Base-by-base conservation (phyloP, 257 asterid species). In the Thymus quinquecostatus region DNA sequence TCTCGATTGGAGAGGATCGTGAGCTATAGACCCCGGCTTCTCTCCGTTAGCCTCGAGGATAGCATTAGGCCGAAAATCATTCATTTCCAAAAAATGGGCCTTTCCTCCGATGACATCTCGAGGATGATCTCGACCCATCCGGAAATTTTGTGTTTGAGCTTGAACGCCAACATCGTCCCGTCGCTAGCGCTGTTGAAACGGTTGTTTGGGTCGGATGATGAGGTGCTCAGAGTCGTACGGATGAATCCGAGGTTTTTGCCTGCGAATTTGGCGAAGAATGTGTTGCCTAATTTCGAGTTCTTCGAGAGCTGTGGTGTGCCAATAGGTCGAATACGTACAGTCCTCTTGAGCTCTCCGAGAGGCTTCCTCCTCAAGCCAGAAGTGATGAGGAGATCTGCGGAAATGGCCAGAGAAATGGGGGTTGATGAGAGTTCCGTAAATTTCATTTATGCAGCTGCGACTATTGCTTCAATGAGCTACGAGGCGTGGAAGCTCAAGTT, bases 1-100 rank as follows among this genome's bases (percentile, higher is more conserved):
- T 8, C 5, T 61, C 67, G n/a, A 14, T 61, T 40, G 32, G 67
- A 40, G 36, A 61, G 21, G 40, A 8, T 61, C 6, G 32, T 61
- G 34, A 40, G 3, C 1, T 13, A 1, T 60, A 6, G 1, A 8
- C 65, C 30, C 36, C 6, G 11, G 47, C 8, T 33, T 60, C 65
- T 60, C 65, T 34, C 47, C 6, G 65, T 6, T 60, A 60, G 65
- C 7, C 65, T 60, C 13, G 65, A 74, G 29, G 38, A 41, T 40
- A 5, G 73, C 61, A 41, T 62, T 29, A 43, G 29, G 29, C 54
- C 65, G 2, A 60, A 60, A 38, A n/a, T 21, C 41, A 10, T 7
- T 4, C 3, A 21, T 4, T 62, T 62, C 2, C 53, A 62, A n/a
- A 12, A 60, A 12, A 13, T 60, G 6, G 64, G 64, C 28, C 27